Percentiles rank a stretch among this genome's conserved stretches.
These are phyloP conservation scores for Tuber indicum DNA, from an alignment of 495 filamentous ascomycete species.

Conservation along the genomic window DNA sequence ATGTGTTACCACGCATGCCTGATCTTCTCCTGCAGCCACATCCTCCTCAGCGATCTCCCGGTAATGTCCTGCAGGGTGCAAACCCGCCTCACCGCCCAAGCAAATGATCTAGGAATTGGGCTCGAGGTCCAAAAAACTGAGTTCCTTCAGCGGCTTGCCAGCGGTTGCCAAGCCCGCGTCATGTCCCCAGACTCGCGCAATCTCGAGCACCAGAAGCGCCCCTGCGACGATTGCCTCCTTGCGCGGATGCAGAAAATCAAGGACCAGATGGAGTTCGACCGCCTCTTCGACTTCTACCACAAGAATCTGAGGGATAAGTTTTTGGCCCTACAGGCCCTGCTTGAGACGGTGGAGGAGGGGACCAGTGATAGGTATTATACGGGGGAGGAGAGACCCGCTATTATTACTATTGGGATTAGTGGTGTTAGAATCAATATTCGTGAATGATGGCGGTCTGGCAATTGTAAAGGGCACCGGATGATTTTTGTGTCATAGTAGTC, in stretches of 20 bases:
- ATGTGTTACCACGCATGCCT: background rate
- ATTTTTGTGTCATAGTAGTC: background rate
- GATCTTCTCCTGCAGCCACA: background rate
- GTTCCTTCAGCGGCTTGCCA: background rate
- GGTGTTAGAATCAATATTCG: background rate
- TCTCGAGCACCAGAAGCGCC: constrained; percentile 1
- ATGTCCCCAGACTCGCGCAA: background rate
- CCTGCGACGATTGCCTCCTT: background rate
- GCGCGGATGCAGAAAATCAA: background rate
- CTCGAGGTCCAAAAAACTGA: background rate
- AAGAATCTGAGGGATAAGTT: background rate
- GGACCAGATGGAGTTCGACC: background rate
- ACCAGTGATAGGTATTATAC: background rate
- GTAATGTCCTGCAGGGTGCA: background rate
- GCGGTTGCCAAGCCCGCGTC: background rate
- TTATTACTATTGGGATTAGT: background rate
- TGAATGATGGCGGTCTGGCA: background rate
- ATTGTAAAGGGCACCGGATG: background rate
- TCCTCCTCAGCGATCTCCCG: background rate
- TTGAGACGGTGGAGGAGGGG: background rate
- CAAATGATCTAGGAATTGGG: background rate
- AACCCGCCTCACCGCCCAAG: background rate
- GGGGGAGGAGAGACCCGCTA: background rate
- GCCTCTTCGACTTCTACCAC: background rate
- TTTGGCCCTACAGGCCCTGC: background rate